Evolutionary conservation across 192 early-diverging fungal species (phyloP), one percentile per base, ranked within the genome.

Genomic region (Entomortierella beljakovae): DNA sequence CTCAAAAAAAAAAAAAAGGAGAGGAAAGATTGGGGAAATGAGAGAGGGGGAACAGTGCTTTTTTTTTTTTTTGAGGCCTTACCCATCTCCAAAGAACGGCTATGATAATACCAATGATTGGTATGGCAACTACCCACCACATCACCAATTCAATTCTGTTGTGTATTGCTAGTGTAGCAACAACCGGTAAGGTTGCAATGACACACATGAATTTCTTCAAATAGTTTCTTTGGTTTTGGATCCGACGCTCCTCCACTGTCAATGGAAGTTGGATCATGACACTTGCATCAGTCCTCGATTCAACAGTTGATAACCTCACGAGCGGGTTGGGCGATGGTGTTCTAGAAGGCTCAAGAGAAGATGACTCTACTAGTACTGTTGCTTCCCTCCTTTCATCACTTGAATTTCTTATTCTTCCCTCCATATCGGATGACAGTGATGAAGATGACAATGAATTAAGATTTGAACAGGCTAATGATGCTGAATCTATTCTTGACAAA

Each of bases 41-140:
- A 20, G 37, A 62, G 20, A 20, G 20, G 6, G 13, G 26, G 38
- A 23, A 20, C 49, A 26, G 11, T 43, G 11, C 32, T 61, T 42
- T 57, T 57, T 13, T 28, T 33, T 33, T 15, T 34, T 33, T 23
- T 28, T 62, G 11, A 25, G 42, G 18, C 0, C 63, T 55, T 55
- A 65, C 63, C 51, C 52, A 18, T 26, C 34, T 35, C 63, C 50
- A 65, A 10, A 55, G 13, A 16, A 65, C 18, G 3, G 63, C 63
- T 16, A 65, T 25, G 23, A 11, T 33, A 13, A 65, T 65, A 23
- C 63, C 63, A 37, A 65, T n/a, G 13, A 53, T 2, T 0, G 51
- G 63, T 37, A 65, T 13, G 18, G 8, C 63, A 65, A 65, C 42
- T 6, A 65, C 63, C 63, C 63, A 65, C 31, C 50, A 55, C 63